Base-by-base conservation (phyloP, 2,329 filamentous ascomycete genomes). In the Bipolaris victoriae region DNA sequence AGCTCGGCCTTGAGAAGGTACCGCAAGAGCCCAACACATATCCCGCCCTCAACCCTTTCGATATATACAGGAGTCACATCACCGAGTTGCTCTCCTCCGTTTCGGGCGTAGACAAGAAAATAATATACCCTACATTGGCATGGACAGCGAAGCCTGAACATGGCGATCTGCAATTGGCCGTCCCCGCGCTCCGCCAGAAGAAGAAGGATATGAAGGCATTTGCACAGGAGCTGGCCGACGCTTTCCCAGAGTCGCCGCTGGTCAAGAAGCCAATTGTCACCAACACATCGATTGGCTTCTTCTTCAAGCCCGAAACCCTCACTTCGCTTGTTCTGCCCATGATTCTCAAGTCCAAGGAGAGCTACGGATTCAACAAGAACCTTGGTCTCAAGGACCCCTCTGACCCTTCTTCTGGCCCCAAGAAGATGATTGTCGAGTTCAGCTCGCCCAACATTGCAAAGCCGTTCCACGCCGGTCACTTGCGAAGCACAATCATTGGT, bases 371-470 rank as follows among this genome's bases (percentile, higher is more conserved):
- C 74, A 87, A 89, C 72, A 79, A 80, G 16, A 80, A 80, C 40
- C 72, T 83, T 36, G 88, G 88, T 16, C 79, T 88, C 22, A 83
- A 82, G 63, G 86, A 92, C 69, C 82, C 84, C 36, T 78, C 81
- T 20, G 83, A 91, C 70, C 82, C 86, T 7, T 82, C 80, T 49
- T 80, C 83, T 57, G 86, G 84, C 60, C 81, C 81, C 67, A 91
- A 91, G 81, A 84, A 83, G 68, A 82, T 88, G 43, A 85, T 95
- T 49, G 84, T 95, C 67, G 91, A 95, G 71, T 95, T 94, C 77
- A 92, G 89, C 7, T 92, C 89, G 7, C 91, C 91, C 49, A 95
- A 95, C 74, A 92, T 95, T 58, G 91, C 91, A 44, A 94, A 94
- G 78, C 90, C 88, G 20, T 92, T 92, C 77, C 87, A 90, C 70